These are phyloP conservation scores for Talaromyces borbonicus DNA, from an alignment of 495 filamentous ascomycete species.

Conservation along the genomic window DNA sequence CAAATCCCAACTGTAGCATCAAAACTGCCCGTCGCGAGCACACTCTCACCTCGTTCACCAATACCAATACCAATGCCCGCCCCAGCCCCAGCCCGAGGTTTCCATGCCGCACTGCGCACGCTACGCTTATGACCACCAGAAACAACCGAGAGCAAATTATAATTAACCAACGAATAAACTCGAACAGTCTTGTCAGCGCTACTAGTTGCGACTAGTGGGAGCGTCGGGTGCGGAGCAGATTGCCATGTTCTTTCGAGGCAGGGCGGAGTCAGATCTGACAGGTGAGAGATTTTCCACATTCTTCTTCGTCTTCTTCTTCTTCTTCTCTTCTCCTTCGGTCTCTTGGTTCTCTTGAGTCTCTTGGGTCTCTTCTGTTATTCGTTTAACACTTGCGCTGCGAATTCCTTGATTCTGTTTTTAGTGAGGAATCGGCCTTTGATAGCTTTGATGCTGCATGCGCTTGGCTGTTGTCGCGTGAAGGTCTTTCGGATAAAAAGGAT, in stretches of 20 bases:
- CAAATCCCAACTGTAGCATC: constrained; percentile 86
- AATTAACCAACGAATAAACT: constrained; percentile 74
- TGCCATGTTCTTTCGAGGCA: constrained; percentile 73
- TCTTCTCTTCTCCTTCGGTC: neutral
- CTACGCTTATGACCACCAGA: constrained; percentile 84
- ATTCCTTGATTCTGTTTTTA: too few relatives aligned
- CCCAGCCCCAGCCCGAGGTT: constrained; percentile 40
- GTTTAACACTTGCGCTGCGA: too few relatives aligned
- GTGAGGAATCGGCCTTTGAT: too few relatives aligned
- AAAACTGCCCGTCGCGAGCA: constrained; percentile 85
- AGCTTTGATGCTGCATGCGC: too few relatives aligned
- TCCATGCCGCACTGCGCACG: constrained; percentile 74
- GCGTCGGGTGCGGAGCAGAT: constrained; percentile 71
- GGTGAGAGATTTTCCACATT: constrained; percentile 11
- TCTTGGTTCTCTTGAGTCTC: neutral
- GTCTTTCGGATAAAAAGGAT: too few relatives aligned
- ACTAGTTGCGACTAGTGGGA: constrained; percentile 81
- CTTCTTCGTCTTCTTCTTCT: neutral
- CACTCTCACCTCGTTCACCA: constrained; percentile 43
- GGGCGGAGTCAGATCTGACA: constrained; percentile 44
- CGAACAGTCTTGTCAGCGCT: constrained; percentile 77
- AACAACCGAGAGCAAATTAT: constrained; percentile 66
- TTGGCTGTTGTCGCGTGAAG: too few relatives aligned
- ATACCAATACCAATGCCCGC: neutral
- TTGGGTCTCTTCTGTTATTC: too few relatives aligned